phyloP scores from a whole-genome alignment of 495 filamentous ascomycete species.

The Penicillium coffeae region DNA sequence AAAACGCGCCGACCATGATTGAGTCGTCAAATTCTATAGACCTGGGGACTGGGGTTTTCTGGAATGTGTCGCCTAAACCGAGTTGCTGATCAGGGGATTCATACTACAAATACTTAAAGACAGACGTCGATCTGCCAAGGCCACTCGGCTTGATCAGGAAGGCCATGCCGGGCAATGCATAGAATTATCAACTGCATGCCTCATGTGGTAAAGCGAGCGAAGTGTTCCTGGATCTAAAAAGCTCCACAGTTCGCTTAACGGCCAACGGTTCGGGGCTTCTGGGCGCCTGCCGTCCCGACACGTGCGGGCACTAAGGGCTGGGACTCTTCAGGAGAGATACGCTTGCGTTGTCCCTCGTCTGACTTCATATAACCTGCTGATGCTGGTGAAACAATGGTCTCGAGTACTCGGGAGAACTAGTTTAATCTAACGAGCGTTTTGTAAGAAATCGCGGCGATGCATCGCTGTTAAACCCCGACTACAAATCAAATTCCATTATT shows the following conservation, averaged over 20 bases:
- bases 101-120: constrained; percentile 1
- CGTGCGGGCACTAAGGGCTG: too few relatives aligned
- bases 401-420: too few relatives aligned
- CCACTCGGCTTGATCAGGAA: constrained; percentile 12
- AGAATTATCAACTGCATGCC: neutral
- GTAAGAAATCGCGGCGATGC: too few relatives aligned
- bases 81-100: constrained; percentile 4
- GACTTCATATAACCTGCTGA: too few relatives aligned
- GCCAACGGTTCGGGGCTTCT: neutral
- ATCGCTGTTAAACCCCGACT: too few relatives aligned
- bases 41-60: too few relatives aligned
- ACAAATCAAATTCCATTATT: too few relatives aligned
- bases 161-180: constrained; percentile 7
- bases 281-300: neutral
- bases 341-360: too few relatives aligned
- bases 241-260: constrained; percentile 1
- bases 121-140: neutral
- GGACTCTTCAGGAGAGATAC: too few relatives aligned
- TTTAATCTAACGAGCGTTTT: too few relatives aligned
- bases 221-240: neutral
- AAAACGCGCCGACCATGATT: constrained; percentile 14
- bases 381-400: too few relatives aligned
- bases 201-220: neutral
- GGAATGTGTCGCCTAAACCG: neutral
- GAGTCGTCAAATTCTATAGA: neutral